Conservation (phyloP, 495 filamentous ascomycete species). For the Oidiodendron maius region DNA sequence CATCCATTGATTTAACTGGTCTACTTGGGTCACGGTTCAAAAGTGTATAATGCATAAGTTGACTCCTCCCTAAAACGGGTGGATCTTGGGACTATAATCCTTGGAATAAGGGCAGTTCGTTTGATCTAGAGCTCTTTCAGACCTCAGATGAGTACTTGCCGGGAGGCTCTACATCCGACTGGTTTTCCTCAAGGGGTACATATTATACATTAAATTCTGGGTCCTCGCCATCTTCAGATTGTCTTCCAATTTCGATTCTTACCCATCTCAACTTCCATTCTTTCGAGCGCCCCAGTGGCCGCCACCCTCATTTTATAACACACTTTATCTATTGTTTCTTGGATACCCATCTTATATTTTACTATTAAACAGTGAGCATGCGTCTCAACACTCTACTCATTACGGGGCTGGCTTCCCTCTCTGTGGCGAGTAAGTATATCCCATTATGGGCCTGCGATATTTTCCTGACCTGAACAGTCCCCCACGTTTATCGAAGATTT, state of each 20-base stretch:
- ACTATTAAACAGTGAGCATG: conserved; percentile 15
- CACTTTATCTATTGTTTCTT: conserved; percentile 12
- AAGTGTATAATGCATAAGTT: too few species aligned
- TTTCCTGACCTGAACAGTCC: conserved; percentile 3
- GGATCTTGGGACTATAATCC: too few species aligned
- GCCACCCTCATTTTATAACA: conserved; percentile 19
- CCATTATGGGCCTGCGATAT: not conserved
- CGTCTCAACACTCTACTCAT: conserved; percentile 13
- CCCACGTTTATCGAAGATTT: conserved; percentile 9
- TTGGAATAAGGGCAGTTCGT: too few species aligned
- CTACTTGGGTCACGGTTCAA: too few species aligned
- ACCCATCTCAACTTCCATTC: conserved; percentile 16
- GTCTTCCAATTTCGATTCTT: conserved; percentile 9
- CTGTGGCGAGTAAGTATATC: conserved; percentile 11
- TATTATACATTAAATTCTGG: conserved; percentile 15
- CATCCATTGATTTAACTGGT: too few species aligned
- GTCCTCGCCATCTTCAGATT: conserved; percentile 3
- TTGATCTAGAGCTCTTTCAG: too few species aligned
- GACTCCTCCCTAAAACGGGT: too few species aligned
- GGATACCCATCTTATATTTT: not conserved
- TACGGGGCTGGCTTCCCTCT: conserved; percentile 16
- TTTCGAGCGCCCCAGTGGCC: conserved; percentile 26
- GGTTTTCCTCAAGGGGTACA: conserved; percentile 6
- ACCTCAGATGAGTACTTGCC: too few species aligned
- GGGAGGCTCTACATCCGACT: conserved; percentile 19